Percentiles rank a stretch among this genome's conserved stretches.
Conservation (phyloP, 164 flowering plant genomes). For the Umbellularia californica region DNA sequence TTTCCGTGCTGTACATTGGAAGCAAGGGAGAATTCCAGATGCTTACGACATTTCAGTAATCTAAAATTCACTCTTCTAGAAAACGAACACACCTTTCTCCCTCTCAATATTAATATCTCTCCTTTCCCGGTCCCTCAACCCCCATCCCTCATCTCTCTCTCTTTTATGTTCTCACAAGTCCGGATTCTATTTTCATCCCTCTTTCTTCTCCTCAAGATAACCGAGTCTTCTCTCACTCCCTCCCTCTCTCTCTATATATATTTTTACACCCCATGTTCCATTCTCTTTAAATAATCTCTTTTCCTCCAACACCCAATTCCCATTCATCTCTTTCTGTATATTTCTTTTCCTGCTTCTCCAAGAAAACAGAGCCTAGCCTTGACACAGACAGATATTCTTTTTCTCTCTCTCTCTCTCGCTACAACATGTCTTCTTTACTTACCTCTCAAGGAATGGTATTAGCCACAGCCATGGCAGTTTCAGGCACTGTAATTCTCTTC, state of each 20-base stretch:
- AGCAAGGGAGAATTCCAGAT: background rate
- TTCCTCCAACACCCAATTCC: background rate
- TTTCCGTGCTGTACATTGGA: constrained; percentile 1
- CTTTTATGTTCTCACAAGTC: background rate
- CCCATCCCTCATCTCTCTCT: background rate
- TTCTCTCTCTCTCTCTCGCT: background rate
- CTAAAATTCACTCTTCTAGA: background rate
- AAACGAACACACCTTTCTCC: background rate
- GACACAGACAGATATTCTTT: background rate
- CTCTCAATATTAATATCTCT: too few relatives aligned
- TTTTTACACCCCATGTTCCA: too few relatives aligned
- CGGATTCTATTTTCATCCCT: background rate
- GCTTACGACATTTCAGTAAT: background rate
- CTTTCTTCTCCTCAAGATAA: background rate
- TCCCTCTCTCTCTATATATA: too few relatives aligned
- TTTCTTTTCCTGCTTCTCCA: background rate
- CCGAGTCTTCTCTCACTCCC: background rate
- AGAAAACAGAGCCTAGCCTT: background rate
- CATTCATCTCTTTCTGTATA: background rate
- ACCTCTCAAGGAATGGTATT: constrained; percentile 52
- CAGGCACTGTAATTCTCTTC: constrained; percentile 60
- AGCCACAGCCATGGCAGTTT: constrained; percentile 78
- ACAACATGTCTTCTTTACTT: constrained; percentile 45
- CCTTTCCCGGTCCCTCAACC: too few relatives aligned
- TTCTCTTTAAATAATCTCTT: too few relatives aligned